phyloP scores from a whole-genome alignment of 83 land plant genomes.

The Thuja plicata region DNA sequence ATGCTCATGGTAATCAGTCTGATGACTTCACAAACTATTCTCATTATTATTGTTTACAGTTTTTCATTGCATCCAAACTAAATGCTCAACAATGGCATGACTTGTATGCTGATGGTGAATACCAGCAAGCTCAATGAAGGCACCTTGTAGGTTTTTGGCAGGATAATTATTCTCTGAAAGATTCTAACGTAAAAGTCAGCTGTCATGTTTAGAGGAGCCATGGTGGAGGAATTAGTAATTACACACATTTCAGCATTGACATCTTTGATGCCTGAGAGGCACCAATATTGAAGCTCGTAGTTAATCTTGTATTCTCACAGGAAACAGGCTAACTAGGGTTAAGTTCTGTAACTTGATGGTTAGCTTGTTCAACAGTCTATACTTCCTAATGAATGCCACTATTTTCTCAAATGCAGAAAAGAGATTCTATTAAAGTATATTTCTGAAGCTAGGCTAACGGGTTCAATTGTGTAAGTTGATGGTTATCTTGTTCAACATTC shows the following conservation, averaged over 20 bases:
- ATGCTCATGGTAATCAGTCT: background rate
- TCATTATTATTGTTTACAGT: background rate
- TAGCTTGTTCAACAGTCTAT: background rate
- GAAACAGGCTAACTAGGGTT: background rate
- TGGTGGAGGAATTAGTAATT: background rate
- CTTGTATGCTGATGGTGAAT: background rate
- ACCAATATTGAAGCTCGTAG: background rate
- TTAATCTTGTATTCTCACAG: background rate
- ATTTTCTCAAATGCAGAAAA: background rate
- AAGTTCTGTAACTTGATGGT: background rate
- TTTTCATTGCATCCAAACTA: background rate
- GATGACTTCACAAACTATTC: background rate
- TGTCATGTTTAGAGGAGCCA: background rate
- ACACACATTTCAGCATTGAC: background rate
- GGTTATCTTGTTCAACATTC: background rate
- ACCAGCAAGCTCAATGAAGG: background rate
- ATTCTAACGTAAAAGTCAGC: background rate
- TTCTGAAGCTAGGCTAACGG: background rate
- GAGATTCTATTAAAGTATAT: background rate
- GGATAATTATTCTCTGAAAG: background rate
- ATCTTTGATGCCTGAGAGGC: background rate
- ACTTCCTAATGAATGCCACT: background rate
- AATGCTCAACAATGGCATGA: background rate
- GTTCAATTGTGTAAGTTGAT: background rate
- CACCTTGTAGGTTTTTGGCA: background rate